These are phyloP conservation scores for Mantamonas sphyraenae DNA, from an alignment of 78 protist species.

Conservation along the genomic window DNA sequence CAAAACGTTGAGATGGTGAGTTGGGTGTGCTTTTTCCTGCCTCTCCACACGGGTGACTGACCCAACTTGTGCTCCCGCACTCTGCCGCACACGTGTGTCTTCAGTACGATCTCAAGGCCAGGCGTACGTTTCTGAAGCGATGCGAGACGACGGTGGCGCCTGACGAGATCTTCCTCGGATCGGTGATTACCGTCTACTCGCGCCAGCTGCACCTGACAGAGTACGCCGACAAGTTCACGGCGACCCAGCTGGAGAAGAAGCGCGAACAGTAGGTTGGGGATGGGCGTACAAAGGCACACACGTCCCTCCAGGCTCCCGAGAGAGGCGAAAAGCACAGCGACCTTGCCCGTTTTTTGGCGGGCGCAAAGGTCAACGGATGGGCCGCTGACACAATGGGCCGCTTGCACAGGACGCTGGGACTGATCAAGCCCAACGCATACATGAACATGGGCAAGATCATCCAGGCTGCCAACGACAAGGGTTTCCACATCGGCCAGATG, in stretches of 20 bases:
- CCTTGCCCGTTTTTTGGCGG: too few relatives aligned
- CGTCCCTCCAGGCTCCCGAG: too few relatives aligned
- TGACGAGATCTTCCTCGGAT: conserved; percentile 32
- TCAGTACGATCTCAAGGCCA: conserved; percentile 42
- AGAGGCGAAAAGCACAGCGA: too few relatives aligned
- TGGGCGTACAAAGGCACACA: too few relatives aligned
- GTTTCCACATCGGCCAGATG: neutral
- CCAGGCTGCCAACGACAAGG: neutral
- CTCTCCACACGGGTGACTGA: neutral
- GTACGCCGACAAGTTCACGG: conserved; percentile 46
- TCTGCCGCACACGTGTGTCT: too few relatives aligned
- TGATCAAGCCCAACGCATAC: conserved; percentile 4
- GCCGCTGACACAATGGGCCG: too few relatives aligned
- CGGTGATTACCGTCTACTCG: conserved; percentile 34
- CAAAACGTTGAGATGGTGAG: conserved; percentile 48
- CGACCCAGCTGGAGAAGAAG: neutral
- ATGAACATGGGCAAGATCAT: conserved; percentile 2
- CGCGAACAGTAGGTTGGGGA: too few relatives aligned
- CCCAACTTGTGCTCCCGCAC: neutral
- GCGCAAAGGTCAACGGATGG: too few relatives aligned
- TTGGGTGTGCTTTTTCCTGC: neutral
- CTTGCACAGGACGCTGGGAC: neutral
- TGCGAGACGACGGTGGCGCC: conserved; percentile 29
- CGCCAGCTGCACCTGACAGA: conserved; percentile 40
- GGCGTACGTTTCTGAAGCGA: conserved; percentile 52